Base-by-base conservation (phyloP, 2,329 filamentous ascomycete genomes). In the Claviceps arundinis region DNA sequence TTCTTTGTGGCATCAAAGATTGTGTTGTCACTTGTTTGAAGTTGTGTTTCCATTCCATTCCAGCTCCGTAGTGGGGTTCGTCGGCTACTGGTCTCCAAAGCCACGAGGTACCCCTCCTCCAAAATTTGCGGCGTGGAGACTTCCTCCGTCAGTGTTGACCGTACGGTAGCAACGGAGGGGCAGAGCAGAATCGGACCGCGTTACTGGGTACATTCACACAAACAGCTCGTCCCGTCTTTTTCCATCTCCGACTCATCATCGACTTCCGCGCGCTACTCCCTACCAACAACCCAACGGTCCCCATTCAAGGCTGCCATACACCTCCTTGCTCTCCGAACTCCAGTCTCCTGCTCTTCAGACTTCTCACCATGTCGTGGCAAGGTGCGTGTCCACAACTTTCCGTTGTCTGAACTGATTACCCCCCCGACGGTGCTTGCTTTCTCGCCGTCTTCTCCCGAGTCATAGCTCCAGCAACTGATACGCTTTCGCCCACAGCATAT, bases 321-420 rank as follows among this genome's bases (percentile, higher is more conserved):
- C 17, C 52, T 48, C 40, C 47, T 43, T 49, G 37, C 37, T 50
- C 34, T 53, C 42, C 40, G 26, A 40, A 34, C 9, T 26, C 26
- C 46, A 37, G 48, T 30, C 47, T 45, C 38, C 17, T 37, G 30
- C 49, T 30, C 50, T 45, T 40, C 55, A 50, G 34, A 50, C 9
- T 51, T 56, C 49, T 56, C 60, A 79, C 61, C 65, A 85, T 87
- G 83, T 86, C 82, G 70, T 86, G 83, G 82, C 83, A 88, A 84
- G 80, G 84, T 87, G 64, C 62, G 64, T 64, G 37, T 38, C 37
- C 47, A 34, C 47, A 9, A n/a, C 47, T 13, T 40, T n/a, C 47
- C 8, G 37, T 48, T 16, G 37, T 40, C 14, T 13, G 14, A 30
- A 19, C 56, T 58, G 53, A 48, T 22, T 4, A 4, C 5, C 41